Evolutionary conservation across 1,284 basidiomycete species (phyloP), one percentile per base, ranked within the genome.

Genomic region (Cryptococcus sp.): DNA sequence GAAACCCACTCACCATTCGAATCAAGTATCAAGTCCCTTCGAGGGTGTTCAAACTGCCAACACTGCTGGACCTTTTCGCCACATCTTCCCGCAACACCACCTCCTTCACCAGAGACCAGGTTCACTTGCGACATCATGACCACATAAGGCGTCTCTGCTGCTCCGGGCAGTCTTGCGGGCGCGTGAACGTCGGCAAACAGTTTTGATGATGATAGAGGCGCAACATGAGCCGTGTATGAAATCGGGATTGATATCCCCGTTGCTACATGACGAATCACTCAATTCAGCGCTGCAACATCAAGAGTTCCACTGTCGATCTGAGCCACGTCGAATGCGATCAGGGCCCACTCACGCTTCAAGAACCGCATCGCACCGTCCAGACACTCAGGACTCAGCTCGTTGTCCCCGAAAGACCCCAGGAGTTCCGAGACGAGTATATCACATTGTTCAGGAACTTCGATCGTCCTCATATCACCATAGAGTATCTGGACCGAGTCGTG

Each of bases 381-480:
- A 78, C 94, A 97, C 77, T 99, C 96, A 0, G 96, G 96, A 72
- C 91, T 94, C 45, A 99, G 85, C 77, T 99, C 96, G 65, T 99
- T 99, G 79, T 99, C 96, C 5, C 95, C 96, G 78, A 99, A 99
- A 8, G 91, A 94, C 5, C 96, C 96, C 61, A 99, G 79, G 19
- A 99, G 83, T 78, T 99, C 96, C 78, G 91, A 95, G 66, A 99
- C 88, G 52, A 99, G 83, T 61, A 99, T 91, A 75, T 99, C 96
- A 17, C 88, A 93, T 62, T 85, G 83, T 63, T 96, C 91, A 0
- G 90, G 88, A 0, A 95, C 80, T 3, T 87, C 81, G 22, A 94
- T 79, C 6, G 81, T 81, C 22, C 96, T 84, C 96, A 99, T 99
- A 77, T 99, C 96, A 5, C 95, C 94, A 72, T 88, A 91, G 23